These are phyloP conservation scores for Thecaphora thlaspeos DNA, from an alignment of 1,284 basidiomycete genomes.

Conservation along the genomic window DNA sequence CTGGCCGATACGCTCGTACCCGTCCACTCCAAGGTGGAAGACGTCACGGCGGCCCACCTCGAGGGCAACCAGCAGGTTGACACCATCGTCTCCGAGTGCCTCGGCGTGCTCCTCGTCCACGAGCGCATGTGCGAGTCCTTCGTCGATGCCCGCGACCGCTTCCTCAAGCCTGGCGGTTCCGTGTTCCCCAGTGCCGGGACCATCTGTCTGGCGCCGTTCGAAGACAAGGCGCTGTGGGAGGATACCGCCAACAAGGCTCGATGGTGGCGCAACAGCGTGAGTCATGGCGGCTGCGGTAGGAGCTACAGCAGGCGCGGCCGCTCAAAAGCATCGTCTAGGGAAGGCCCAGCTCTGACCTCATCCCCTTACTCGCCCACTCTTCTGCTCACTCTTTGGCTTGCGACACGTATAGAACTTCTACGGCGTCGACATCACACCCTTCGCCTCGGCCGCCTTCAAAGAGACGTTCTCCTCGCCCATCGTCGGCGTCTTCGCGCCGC, in stretches of 20 bases:
- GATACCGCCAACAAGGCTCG: constrained; percentile 61
- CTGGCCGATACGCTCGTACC: constrained; percentile 32
- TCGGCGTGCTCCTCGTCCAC: constrained; percentile 62
- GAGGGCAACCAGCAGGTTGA: constrained; percentile 58
- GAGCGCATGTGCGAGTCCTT: constrained; percentile 63
- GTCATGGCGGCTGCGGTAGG: constrained; percentile 1
- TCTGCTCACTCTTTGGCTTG: background rate
- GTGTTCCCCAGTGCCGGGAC: constrained; percentile 61
- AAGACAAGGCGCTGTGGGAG: constrained; percentile 61
- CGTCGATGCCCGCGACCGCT: constrained; percentile 60
- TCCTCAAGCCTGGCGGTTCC: constrained; percentile 61
- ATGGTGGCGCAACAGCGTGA: constrained; percentile 32
- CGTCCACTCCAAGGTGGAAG: constrained; percentile 47
- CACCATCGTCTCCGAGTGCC: constrained; percentile 63
- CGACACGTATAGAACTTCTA: constrained; percentile 38
- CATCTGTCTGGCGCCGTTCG: constrained; percentile 61
- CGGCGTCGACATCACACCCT: constrained; percentile 52
- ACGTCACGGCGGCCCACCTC: constrained; percentile 36
- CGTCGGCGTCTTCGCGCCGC: constrained; percentile 46
- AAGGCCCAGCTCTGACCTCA: too few species aligned
- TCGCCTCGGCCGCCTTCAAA: constrained; percentile 34
- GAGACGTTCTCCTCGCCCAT: constrained; percentile 50
- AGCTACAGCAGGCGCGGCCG: constrained; percentile 17
- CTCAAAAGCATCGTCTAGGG: too few species aligned
- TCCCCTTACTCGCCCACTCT: background rate